phyloP scores from a whole-genome alignment of 2,329 filamentous ascomycete species.

The Aureobasidium namibiae region DNA sequence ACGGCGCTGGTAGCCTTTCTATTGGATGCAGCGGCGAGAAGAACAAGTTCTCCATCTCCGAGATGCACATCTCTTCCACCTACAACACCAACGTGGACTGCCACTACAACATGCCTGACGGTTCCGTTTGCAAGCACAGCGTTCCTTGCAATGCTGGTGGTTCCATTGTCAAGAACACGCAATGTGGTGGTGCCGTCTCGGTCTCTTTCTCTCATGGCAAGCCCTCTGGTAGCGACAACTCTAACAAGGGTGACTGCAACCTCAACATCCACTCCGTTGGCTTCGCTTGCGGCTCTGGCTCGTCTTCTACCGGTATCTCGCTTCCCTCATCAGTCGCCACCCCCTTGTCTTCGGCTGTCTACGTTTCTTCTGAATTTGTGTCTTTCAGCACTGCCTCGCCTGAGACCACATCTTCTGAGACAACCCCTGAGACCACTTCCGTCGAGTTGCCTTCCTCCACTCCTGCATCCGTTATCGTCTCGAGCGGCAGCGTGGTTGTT shows the following conservation, averaged over 20 bases:
- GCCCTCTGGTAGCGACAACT: conserved; percentile 26
- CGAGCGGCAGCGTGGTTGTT: conserved; percentile 16
- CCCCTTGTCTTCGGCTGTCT: not conserved
- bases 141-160: conserved; percentile 59
- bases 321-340: not conserved
- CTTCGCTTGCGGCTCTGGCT: conserved; percentile 58
- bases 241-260: conserved; percentile 48
- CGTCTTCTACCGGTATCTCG: not conserved
- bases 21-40: conserved; percentile 46
- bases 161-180: conserved; percentile 66
- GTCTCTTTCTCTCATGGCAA: conserved; percentile 61
- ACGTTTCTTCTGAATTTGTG: conserved; percentile 8
- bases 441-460: conserved; percentile 10
- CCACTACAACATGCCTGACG: conserved; percentile 79
- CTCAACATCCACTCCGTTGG: conserved; percentile 66
- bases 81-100: conserved; percentile 75
- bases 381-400: conserved; percentile 19
- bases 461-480: not conserved
- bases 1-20: conserved; percentile 46
- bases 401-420: conserved; percentile 19
- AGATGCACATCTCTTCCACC: conserved; percentile 64
- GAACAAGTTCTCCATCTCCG: conserved; percentile 63
- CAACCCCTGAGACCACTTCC: conserved; percentile 20
- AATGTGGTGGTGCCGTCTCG: conserved; percentile 84
- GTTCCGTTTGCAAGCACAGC: conserved; percentile 72